Conservation (phyloP, 2,329 filamentous ascomycete species). For the Botrytis byssoidea region DNA sequence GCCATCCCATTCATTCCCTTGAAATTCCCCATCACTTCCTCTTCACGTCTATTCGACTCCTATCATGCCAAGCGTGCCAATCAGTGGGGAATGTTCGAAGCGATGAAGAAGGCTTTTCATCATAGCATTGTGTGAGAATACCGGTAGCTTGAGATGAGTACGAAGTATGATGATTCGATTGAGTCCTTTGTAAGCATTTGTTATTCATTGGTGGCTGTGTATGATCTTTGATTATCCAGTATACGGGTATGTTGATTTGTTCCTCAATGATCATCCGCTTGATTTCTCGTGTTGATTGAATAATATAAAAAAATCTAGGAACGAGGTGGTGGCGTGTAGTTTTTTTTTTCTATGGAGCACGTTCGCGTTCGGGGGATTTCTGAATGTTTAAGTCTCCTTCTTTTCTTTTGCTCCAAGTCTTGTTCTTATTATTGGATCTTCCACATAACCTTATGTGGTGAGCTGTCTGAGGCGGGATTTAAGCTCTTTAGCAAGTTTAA, state of each 20-base stretch:
- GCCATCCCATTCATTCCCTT: neutral
- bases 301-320: neutral
- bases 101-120: neutral
- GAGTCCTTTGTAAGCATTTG: neutral
- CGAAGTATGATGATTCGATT: neutral
- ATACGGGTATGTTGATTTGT: neutral
- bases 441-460: neutral
- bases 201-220: conserved; percentile 6
- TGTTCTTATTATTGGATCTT: neutral
- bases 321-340: neutral
- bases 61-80: conserved; percentile 11
- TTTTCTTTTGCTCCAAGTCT: neutral
- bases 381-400: neutral
- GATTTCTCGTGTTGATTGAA: conserved; percentile 10
- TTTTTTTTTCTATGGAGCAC: neutral
- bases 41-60: neutral
- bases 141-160: neutral
- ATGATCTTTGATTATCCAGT: neutral
- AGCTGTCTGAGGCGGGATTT: neutral
- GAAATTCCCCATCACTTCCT: neutral
- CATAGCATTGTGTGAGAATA: neutral
- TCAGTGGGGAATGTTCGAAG: conserved; percentile 9
- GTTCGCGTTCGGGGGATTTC: neutral
- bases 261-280: conserved; percentile 1
- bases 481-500: neutral